Base-by-base conservation (phyloP, 345 rosid genomes). In the Cardamine chenopodiifolia region DNA sequence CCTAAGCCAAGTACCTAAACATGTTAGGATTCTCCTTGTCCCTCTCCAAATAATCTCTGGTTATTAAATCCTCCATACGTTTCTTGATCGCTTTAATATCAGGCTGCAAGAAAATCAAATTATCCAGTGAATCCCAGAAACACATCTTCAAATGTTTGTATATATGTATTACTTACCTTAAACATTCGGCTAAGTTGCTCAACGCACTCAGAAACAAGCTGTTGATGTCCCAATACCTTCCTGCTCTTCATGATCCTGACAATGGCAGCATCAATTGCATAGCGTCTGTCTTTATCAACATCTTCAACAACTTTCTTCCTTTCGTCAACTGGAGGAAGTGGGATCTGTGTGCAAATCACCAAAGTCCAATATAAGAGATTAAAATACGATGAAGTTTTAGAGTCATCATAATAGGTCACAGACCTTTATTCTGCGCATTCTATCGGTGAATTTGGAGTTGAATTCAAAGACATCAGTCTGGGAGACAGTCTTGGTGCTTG, bases 171-270 rank as follows among this genome's bases (percentile, higher is more conserved):
- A 4, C 49, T 49, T 80, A 91, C 99, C 97, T 92, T 96, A 82
- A 96, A 92, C 99, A 87, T 92, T 70, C 95, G 91, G 78, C 89
- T 92, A 72, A 96, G 73, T 72, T 90, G 98, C 85, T 89, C 97
- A 2, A 96, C 97, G 68, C 98, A 92, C 83, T 90, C 98, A 8
- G 80, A 80, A 28, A 92, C 95, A 45, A 96, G 75, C 20, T 88
- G 98, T 65, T 89, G 98, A 79, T 92, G 93, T 45, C 90, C 89
- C 86, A 90, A 73, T 18, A 88, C 85, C 64, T 92, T 92, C 74
- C 98, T 77, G 49, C 95, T 85, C 89, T 96, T 96, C 99, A 96
- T 96, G 70, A 96, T 96, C 42, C 99, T 91, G 15, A 96, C 99
- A 55, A 96, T 83, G 14, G 99, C 97, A 52, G 99, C 99, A 82